Percentiles rank a stretch among this genome's conserved stretches.
These are phyloP conservation scores for Cenchrus purpureus DNA, from an alignment of 176 grass and related monocot genomes.

Conservation along the genomic window DNA sequence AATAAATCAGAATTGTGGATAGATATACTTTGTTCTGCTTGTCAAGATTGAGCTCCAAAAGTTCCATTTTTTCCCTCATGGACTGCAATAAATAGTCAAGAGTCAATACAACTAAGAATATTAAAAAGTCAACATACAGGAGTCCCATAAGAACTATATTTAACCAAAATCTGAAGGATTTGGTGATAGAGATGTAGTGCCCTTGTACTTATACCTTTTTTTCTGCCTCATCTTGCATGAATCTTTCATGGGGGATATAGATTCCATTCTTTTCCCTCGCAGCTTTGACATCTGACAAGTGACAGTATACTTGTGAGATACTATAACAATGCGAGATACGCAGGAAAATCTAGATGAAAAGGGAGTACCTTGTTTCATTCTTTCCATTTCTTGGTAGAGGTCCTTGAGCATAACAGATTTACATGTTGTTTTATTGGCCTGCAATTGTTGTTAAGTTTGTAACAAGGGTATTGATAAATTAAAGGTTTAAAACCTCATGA, in stretches of 20 bases:
- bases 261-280: conserved; percentile 89
- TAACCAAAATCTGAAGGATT: conserved; percentile 37
- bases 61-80: conserved; percentile 66
- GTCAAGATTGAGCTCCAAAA: conserved; percentile 60
- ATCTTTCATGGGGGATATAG: conserved; percentile 82
- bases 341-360: conserved; percentile 22
- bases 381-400: conserved; percentile 85
- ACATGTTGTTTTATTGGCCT: conserved; percentile 78
- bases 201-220: conserved; percentile 61
- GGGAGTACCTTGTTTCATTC: conserved; percentile 78
- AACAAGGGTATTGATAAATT: conserved; percentile 37
- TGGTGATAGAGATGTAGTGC: background rate
- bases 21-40: conserved; percentile 62
- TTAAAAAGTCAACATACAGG: conserved; percentile 27
- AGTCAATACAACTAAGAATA: background rate
- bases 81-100: conserved; percentile 50
- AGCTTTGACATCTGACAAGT: conserved; percentile 82
- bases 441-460: conserved; percentile 32
- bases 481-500: background rate
- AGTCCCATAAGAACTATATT: conserved; percentile 3
- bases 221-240: conserved; percentile 70
- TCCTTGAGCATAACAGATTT: conserved; percentile 81
- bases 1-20: background rate
- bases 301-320: conserved; percentile 43
- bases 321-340: conserved; percentile 19